A percentile compares a stretch with the other conserved stretches of the same genome.
phyloP scores from a whole-genome alignment of 306 rosid genomes.

The Erythrophleum fordii region DNA sequence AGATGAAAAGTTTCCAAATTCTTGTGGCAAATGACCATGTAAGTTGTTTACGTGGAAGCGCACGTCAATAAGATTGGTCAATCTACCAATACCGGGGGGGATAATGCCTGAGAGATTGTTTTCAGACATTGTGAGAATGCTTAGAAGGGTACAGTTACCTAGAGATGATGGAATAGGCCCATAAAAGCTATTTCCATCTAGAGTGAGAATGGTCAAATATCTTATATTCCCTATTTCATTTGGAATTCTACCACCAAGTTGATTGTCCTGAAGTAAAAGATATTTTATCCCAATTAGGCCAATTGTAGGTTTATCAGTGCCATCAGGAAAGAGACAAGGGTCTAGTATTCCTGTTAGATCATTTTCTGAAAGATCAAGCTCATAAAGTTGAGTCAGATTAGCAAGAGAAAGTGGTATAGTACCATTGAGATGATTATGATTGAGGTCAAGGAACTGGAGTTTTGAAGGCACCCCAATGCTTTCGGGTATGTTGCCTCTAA shows the following conservation, averaged over 20 bases:
- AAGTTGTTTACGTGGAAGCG: conserved; percentile 26
- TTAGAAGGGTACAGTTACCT: conserved; percentile 40
- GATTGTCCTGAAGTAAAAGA: neutral
- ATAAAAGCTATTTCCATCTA: conserved; percentile 16
- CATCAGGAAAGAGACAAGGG: neutral
- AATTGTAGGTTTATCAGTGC: neutral
- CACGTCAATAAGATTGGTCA: conserved; percentile 30
- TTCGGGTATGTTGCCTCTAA: neutral
- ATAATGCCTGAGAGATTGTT: conserved; percentile 44
- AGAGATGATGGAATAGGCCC: conserved; percentile 46
- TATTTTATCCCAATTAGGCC: neutral
- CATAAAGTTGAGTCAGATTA: neutral
- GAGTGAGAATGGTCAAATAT: neutral
- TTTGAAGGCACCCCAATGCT: neutral
- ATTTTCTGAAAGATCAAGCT: neutral
- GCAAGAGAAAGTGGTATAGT: neutral
- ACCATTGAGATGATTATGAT: neutral
- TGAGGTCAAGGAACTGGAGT: neutral
- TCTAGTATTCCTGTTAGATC: neutral
- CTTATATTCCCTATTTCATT: neutral
- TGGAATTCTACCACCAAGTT: neutral
- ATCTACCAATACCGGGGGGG: conserved; percentile 33
- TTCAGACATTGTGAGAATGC: conserved; percentile 14
- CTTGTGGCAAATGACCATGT: conserved; percentile 13
- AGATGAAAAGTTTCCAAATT: neutral